Evolutionary conservation across 176 grass and related monocot genomes (phyloP), one percentile per base, ranked within the genome.

Genomic region (Olyra latifolia): DNA sequence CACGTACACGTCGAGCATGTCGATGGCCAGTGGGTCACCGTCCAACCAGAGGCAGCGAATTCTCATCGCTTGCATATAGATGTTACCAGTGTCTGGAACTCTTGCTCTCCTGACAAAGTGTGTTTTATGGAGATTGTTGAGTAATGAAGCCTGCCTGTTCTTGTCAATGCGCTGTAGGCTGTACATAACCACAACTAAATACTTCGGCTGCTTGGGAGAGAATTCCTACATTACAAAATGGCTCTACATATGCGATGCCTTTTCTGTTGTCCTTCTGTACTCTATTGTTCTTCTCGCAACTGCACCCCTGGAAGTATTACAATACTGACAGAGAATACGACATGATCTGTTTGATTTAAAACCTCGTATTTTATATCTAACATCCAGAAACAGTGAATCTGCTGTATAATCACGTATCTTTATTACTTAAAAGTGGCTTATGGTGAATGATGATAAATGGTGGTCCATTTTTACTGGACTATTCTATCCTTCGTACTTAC

Each of bases 81-180:
- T 17, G 66, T 93, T 50, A 80, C 76, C 20, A 62, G 82, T 25
- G 62, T 73, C 8, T 74, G 95, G 55, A 75, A 89, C 38, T 80
- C 53, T 27, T 95, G 92, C 39, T 78, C 92, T 28, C 74, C 75
- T 65, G 92, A 89, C 28, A 66, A 71, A 10, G 20, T 88, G 12
- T 93, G 86, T 69, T 40, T 91, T 2, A 84, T 98, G 75, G 61
- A 93, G 60, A 75, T 98, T 83, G 14, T 84, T 14, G 50, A 88
- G 62, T 83, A 90, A 76, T 80, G 23, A 78, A 64, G 27, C 17
- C 70, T 54, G 20, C 47, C 35, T 63, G 25, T 45, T 64, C 10
- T 67, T 63, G 48, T 42, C 28, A 77, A 23, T 86, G 76, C 22
- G 65, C 13, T 46, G 24, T 76, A 61, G 74, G 5, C 25, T 72